Percentiles rank a stretch among this genome's conserved stretches.
Evolutionary conservation across 768 basidiomycete species (phyloP).

Genomic region (Tulasnella sp.): DNA sequence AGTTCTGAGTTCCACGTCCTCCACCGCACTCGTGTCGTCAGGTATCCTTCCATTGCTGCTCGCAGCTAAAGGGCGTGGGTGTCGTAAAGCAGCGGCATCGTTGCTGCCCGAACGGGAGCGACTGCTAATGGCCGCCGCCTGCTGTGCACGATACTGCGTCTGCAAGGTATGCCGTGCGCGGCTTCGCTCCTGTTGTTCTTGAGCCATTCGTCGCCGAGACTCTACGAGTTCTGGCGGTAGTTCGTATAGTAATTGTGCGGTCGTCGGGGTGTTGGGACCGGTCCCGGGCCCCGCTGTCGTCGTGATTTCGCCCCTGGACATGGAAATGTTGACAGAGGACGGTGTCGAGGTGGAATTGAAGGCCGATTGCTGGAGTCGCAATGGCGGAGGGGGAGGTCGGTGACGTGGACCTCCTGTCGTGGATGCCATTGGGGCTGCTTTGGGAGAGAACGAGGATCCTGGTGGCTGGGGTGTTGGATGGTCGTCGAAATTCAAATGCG

Average conservation of each 20-base stretch:
- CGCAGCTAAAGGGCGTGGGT: constrained; percentile 11
- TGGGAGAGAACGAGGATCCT: neutral
- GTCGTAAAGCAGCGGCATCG: neutral
- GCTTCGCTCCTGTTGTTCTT: neutral
- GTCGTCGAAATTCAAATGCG: constrained; percentile 8
- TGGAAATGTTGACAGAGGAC: constrained; percentile 47
- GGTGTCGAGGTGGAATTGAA: constrained; percentile 34
- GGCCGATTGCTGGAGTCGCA: neutral
- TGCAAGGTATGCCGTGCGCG: constrained; percentile 52
- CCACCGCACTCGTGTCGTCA: neutral
- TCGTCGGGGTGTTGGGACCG: constrained; percentile 43
- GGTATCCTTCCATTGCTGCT: neutral
- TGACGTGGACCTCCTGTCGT: neutral
- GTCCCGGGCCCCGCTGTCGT: constrained; percentile 9
- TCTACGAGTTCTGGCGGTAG: constrained; percentile 49
- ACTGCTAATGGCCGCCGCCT: neutral
- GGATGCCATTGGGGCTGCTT: constrained; percentile 3
- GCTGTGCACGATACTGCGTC: constrained; percentile 13
- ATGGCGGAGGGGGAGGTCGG: constrained; percentile 16
- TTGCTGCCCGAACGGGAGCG: constrained; percentile 14
- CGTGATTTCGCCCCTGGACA: constrained; percentile 11
- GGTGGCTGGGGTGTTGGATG: neutral
- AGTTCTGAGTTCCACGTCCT: neutral
- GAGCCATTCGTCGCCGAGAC: constrained; percentile 40
- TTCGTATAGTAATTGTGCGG: constrained; percentile 62